Evolutionary conservation across 2,329 filamentous ascomycete species (phyloP).

Genomic region (Epichloe elymi): DNA sequence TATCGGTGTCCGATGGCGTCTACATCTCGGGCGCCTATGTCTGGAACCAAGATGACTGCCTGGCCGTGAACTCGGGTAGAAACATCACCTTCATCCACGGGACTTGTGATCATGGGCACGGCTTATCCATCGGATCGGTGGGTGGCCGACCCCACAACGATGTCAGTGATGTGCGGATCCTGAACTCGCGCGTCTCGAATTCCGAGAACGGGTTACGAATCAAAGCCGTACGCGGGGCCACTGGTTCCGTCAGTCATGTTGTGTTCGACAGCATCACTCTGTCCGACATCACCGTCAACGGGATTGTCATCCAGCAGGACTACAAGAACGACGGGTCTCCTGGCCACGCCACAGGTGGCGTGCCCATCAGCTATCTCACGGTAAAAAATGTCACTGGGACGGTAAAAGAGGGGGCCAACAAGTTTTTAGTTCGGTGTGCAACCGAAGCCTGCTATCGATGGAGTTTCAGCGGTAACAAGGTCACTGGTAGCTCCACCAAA

Average conservation of each 20-base stretch:
- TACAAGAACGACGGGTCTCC: slow-evolving; percentile 35
- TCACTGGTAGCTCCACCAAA: not conserved
- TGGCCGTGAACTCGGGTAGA: slow-evolving; percentile 1
- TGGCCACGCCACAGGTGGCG: slow-evolving; percentile 28
- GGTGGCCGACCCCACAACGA: not conserved
- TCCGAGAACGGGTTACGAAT: not conserved
- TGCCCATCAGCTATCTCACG: slow-evolving; percentile 39
- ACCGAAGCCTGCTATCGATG: not conserved
- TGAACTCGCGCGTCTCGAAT: not conserved
- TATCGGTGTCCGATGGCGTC: not conserved
- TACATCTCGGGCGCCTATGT: not conserved
- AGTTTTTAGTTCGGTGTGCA: not conserved
- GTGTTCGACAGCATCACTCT: not conserved
- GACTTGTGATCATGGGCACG: not conserved
- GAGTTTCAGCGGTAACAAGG: not conserved
- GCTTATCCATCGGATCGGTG: not conserved
- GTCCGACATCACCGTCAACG: slow-evolving; percentile 26
- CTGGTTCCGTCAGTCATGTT: not conserved
- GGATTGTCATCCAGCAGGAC: slow-evolving; percentile 28
- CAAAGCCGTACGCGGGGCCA: not conserved
- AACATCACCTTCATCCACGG: not conserved
- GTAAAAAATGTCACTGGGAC: slow-evolving; percentile 15
- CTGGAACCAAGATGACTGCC: slow-evolving; percentile 1
- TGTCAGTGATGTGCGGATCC: not conserved
- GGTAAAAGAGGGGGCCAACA: not conserved